phyloP scores from a whole-genome alignment of 768 basidiomycete species.

The Agrocybe praecox region DNA sequence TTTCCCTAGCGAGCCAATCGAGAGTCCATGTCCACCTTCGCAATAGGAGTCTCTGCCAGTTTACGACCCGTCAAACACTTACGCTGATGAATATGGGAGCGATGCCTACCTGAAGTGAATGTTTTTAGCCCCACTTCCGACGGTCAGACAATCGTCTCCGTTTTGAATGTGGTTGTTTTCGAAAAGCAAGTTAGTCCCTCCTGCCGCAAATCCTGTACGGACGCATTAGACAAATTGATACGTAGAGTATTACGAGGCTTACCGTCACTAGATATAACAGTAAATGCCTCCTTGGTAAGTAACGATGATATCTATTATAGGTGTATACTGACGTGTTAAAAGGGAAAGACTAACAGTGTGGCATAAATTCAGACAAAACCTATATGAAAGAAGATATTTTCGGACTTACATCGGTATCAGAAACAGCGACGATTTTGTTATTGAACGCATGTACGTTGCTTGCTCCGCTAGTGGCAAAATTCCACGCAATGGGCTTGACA shows the following conservation, averaged over 20 bases:
- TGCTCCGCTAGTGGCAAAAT: slow-evolving; percentile 53
- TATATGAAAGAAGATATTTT: not conserved
- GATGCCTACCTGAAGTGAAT: slow-evolving; percentile 45
- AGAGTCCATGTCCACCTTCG: slow-evolving; percentile 61
- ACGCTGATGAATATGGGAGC: not conserved
- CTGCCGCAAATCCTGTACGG: slow-evolving; percentile 50
- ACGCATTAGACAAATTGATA: not conserved
- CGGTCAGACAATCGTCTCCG: slow-evolving; percentile 65
- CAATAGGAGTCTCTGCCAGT: slow-evolving; percentile 48
- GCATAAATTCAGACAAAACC: not conserved
- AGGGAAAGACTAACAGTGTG: slow-evolving; percentile 46
- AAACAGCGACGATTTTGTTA: slow-evolving; percentile 56
- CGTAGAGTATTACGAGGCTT: not conserved
- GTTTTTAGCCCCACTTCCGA: slow-evolving; percentile 56
- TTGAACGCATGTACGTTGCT: slow-evolving; percentile 53
- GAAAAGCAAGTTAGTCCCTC: slow-evolving; percentile 57
- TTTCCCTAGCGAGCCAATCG: slow-evolving; percentile 54
- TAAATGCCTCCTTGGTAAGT: slow-evolving; percentile 10
- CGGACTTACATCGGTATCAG: slow-evolving; percentile 38
- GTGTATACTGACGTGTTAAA: slow-evolving; percentile 55
- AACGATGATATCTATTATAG: not conserved
- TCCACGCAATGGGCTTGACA: slow-evolving; percentile 57
- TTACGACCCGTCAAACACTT: not conserved
- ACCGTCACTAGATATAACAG: slow-evolving; percentile 35
- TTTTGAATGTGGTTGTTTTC: slow-evolving; percentile 61